Percentiles rank a stretch among this genome's conserved stretches.
Evolutionary conservation across 371 early-diverging fungal species (phyloP).

Genomic region (Apophysomyces ossiformis): DNA sequence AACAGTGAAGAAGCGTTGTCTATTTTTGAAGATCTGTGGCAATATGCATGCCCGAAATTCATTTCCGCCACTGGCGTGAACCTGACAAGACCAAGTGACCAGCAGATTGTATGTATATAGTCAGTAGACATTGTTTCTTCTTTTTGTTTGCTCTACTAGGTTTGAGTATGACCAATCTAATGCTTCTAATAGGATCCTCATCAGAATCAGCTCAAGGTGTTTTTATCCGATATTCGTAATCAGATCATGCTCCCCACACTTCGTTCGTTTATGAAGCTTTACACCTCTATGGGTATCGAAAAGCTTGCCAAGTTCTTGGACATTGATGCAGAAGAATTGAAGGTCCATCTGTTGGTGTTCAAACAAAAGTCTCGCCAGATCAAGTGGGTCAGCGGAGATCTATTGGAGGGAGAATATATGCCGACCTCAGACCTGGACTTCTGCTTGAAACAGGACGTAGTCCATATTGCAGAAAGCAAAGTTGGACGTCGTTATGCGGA

Average conservation of each 20-base stretch:
- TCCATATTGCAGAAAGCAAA: conserved; percentile 93
- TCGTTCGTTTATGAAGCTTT: conserved; percentile 92
- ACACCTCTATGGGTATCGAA: conserved; percentile 88
- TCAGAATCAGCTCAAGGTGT: conserved; percentile 82
- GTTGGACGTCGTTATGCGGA: conserved; percentile 92
- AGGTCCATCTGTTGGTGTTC: conserved; percentile 85
- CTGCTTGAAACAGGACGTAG: conserved; percentile 89
- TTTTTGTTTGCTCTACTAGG: neutral
- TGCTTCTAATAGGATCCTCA: conserved; percentile 60
- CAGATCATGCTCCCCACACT: conserved; percentile 88
- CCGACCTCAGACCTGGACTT: conserved; percentile 90
- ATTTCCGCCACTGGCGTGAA: conserved; percentile 85
- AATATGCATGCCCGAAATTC: conserved; percentile 94
- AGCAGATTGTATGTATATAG: conserved; percentile 29
- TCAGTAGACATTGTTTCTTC: too few species aligned
- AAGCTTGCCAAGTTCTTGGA: conserved; percentile 91
- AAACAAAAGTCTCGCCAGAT: conserved; percentile 93
- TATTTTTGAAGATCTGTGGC: conserved; percentile 88
- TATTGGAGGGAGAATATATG: conserved; percentile 81
- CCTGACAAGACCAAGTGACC: conserved; percentile 42
- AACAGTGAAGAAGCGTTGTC: conserved; percentile 78
- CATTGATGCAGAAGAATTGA: conserved; percentile 77
- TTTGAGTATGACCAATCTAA: neutral
- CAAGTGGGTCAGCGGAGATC: conserved; percentile 74
- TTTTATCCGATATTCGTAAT: conserved; percentile 82